Evolutionary conservation across 345 rosid species (phyloP), one percentile per base, ranked within the genome.

Genomic region (Boechera divaricarpa): DNA sequence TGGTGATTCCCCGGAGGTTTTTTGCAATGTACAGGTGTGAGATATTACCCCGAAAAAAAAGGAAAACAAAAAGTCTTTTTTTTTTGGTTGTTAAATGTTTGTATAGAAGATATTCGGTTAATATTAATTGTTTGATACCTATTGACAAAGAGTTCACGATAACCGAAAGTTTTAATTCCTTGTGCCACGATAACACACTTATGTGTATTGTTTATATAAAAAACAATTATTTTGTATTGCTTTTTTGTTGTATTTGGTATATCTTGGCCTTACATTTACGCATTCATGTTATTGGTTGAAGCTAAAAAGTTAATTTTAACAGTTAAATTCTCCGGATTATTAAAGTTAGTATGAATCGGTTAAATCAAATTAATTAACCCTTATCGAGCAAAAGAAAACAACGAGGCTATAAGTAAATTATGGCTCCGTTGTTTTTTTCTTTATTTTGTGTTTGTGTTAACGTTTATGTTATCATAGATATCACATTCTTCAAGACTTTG

Each of bases 231-330:
- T 62, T 63, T 53, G 16, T 56, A 41, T 56, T 71, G 61, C 65
- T 70, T 77, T 77, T 63, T 63, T 63, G 26, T 72, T 77, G 60
- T 35, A 16, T 70, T 70, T 63, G 72, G 81, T 71, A 77, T 77
- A 63, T 71, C 76, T 71, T 77, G 67, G 81, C 81, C 72, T 77
- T 71, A 64, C 7, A 77, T 64, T 77, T 71, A 77, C 81, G 81
- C 81, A 71, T 71, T 64, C 72, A 36, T 77, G 38, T 71, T 36
- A 77, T 64, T 70, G 76, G 81, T 13, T 48, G 62, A 48, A 55
- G 75, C 67, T 16, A 56, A 6, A 13, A 69, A 59, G 6, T 24
- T 51, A 52, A 18, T 51, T 48, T 6, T 10, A 53, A 63, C 54
- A 39, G 24, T 38, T 36, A 15, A 53, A 52, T 63, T 72, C 60